phyloP scores from a whole-genome alignment of 2,329 filamentous ascomycete species.

The Beauveria rudraprayagi region DNA sequence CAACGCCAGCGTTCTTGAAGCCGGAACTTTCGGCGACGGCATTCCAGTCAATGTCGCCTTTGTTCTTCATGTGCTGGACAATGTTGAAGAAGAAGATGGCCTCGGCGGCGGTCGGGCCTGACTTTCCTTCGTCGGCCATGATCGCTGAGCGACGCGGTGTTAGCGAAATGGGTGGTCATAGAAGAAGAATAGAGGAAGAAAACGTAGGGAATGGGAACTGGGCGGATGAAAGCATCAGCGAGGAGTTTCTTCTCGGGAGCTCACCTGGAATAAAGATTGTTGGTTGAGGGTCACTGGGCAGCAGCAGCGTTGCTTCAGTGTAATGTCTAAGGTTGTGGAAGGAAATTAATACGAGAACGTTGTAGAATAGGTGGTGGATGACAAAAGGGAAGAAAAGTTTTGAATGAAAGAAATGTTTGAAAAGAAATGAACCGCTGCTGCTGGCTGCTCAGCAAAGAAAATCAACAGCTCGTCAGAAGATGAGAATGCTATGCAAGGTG shows the following conservation, averaged over 20 bases:
- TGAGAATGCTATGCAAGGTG: neutral
- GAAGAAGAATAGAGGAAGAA: neutral
- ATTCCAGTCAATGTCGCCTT: slow-evolving; percentile 41
- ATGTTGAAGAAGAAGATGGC: slow-evolving; percentile 37
- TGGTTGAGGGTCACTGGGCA: neutral
- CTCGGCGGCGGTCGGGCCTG: slow-evolving; percentile 32
- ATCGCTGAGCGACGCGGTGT: neutral
- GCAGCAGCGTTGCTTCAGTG: no score
- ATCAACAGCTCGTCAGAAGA: neutral
- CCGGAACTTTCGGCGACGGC: slow-evolving; percentile 32
- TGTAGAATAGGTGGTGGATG: no score
- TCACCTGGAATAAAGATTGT: neutral
- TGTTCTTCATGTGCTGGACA: slow-evolving; percentile 34
- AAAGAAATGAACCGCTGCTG: neutral
- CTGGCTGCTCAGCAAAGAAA: neutral
- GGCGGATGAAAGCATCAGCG: neutral
- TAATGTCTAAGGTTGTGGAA: neutral
- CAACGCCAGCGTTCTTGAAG: slow-evolving; percentile 38
- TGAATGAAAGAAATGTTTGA: no score
- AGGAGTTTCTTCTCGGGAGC: no score
- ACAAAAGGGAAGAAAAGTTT: neutral
- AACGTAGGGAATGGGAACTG: accelerated
- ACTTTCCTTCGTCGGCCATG: slow-evolving; percentile 26
- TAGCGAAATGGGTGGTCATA: neutral
- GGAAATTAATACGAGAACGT: neutral